phyloP scores from a whole-genome alignment of 305 asterid species.

The Striga hermonthica region DNA sequence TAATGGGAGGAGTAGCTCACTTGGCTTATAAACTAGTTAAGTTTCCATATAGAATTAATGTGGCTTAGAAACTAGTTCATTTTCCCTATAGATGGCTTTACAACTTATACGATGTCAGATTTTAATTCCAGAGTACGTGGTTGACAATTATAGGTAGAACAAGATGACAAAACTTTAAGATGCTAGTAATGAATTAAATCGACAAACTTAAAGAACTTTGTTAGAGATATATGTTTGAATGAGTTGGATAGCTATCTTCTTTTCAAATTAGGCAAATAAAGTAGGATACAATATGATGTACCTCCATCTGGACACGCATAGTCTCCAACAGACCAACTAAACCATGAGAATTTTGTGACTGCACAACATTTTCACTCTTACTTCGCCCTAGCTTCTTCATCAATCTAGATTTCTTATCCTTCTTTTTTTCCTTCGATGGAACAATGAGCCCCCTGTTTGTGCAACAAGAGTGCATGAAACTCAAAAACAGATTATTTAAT shows the following conservation, averaged over 20 bases:
- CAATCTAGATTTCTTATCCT: conserved; percentile 74
- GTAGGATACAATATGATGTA: conserved; percentile 32
- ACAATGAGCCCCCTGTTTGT: conserved; percentile 84
- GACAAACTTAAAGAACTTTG: neutral
- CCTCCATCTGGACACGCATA: conserved; percentile 99
- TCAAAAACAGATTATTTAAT: conserved; percentile 12
- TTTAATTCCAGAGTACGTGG: neutral
- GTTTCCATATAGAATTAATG: too few species aligned
- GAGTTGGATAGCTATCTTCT: neutral
- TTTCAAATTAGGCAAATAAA: conserved; percentile 18
- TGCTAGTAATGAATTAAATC: conserved; percentile 1
- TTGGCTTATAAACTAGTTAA: too few species aligned
- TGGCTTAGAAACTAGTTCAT: too few species aligned
- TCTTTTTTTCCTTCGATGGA: conserved; percentile 87
- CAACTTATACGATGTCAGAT: neutral
- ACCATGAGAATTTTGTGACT: conserved; percentile 69
- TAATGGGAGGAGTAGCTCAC: too few species aligned
- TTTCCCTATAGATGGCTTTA: neutral
- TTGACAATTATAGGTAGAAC: neutral
- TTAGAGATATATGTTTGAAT: neutral
- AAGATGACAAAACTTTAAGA: neutral
- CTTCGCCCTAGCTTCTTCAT: conserved; percentile 87
- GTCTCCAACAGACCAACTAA: conserved; percentile 90
- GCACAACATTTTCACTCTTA: conserved; percentile 62
- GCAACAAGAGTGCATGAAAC: conserved; percentile 27